Conservation (phyloP, 1,284 basidiomycete genomes). For the Ustilago xerochloae region DNA sequence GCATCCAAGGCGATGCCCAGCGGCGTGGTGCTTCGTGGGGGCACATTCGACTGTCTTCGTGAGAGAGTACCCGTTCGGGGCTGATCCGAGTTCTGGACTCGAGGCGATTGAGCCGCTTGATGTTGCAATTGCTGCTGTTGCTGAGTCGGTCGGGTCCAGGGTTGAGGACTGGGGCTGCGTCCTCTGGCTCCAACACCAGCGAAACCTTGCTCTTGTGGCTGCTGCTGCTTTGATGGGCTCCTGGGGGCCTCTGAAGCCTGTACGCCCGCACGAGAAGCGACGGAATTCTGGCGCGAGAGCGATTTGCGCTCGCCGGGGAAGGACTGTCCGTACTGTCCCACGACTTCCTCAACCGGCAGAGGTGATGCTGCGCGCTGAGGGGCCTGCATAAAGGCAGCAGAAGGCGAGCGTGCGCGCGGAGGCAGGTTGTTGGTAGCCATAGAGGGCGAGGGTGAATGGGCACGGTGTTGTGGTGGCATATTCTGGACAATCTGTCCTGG, state of each 20-base stretch:
- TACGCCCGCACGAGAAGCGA: conserved; percentile 40
- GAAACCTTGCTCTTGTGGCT: conserved; percentile 47
- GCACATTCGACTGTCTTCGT: conserved; percentile 37
- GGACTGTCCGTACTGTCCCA: conserved; percentile 82
- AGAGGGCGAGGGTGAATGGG: conserved; percentile 47
- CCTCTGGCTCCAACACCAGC: conserved; percentile 62
- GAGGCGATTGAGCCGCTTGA: conserved; percentile 26
- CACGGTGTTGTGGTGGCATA: conserved; percentile 42
- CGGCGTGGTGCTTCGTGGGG: conserved; percentile 67
- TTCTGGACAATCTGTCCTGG: conserved; percentile 43
- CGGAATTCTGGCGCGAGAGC: conserved; percentile 61
- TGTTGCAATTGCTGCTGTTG: conserved; percentile 44
- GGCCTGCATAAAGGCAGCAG: conserved; percentile 79
- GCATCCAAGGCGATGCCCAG: conserved; percentile 83
- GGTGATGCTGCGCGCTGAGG: conserved; percentile 72
- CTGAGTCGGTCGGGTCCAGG: conserved; percentile 40
- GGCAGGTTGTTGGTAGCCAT: conserved; percentile 39
- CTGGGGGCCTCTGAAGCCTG: conserved; percentile 17
- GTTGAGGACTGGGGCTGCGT: conserved; percentile 63
- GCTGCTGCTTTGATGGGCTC: conserved; percentile 37
- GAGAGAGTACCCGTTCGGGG: conserved; percentile 43
- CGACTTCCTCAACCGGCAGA: conserved; percentile 77
- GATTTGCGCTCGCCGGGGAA: conserved; percentile 81
- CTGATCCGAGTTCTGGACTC: conserved; percentile 23
- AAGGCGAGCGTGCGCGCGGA: conserved; percentile 77